These are phyloP conservation scores for Neurospora sp. DNA, from an alignment of 495 filamentous ascomycete genomes.

Conservation along the genomic window DNA sequence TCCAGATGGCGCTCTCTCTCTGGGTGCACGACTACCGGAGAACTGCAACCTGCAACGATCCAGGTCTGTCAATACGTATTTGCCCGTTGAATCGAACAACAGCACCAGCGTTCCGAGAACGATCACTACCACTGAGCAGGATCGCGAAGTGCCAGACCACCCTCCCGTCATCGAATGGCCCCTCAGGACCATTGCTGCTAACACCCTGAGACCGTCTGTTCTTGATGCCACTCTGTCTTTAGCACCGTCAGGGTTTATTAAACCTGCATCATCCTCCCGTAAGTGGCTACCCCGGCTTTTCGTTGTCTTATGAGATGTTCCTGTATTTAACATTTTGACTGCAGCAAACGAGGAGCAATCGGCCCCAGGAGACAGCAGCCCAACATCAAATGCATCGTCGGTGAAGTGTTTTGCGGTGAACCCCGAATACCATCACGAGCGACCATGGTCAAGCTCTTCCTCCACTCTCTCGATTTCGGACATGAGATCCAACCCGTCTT, in stretches of 20 bases:
- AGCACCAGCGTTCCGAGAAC: neutral
- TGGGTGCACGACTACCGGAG: neutral
- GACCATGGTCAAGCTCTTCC: constrained; percentile 32
- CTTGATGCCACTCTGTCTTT: neutral
- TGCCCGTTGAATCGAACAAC: neutral
- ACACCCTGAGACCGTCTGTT: neutral
- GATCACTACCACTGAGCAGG: neutral
- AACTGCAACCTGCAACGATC: constrained; percentile 1
- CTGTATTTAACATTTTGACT: neutral
- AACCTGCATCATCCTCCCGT: neutral
- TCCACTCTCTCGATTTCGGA: constrained; percentile 28
- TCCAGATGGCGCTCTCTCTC: neutral
- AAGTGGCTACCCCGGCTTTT: neutral
- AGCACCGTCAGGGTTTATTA: neutral
- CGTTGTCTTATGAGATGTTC: neutral
- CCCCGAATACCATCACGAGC: neutral
- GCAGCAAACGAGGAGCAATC: neutral
- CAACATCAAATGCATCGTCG: neutral
- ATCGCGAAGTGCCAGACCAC: neutral
- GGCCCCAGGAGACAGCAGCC: neutral
- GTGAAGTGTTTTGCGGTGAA: neutral
- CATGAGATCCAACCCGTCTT: constrained; percentile 28
- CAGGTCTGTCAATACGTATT: constrained; percentile 14
- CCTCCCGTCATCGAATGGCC: neutral
- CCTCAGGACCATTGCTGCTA: neutral